Evolutionary conservation across 2,329 filamentous ascomycete genomes (phyloP), one percentile per base, ranked within the genome.

Genomic region (Phaeomoniella chlamydospora): DNA sequence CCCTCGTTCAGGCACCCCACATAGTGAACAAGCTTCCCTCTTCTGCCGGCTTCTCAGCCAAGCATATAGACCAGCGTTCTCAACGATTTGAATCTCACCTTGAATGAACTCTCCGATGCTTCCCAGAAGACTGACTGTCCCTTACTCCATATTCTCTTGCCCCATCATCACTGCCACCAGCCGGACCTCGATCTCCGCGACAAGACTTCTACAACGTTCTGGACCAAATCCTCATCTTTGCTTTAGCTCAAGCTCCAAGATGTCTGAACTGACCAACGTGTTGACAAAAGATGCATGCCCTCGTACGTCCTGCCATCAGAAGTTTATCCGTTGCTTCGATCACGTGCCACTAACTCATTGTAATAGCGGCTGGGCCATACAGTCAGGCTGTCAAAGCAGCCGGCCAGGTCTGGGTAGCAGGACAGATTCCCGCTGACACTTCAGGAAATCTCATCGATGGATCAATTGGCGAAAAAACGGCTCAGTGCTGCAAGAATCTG

Each of bases 401-500:
- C 43, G 71, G 72, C 43, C 65, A 77, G 44, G 69, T 85, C 57
- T 85, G 74, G 58, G 70, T 79, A 51, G 82, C 78, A 1, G 80
- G 80, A 45, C 74, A 83, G 59, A 87, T 93, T 53, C 85, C 84
- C 43, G 73, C 74, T 44, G 74, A 80, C 54, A 61, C 67, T 31
- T 57, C 58, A 4, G 72, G 70, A 42, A 67, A 72, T 44, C 62
- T 81, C 37, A 64, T 80, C 43, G 62, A 72, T 32, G 78, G 77
- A 35, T 70, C 64, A 51, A 72, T 84, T 46, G 68, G 72, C 38
- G 70, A 86, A 48, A 73, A 79, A 57, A 83, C 80, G 48, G 71
- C 72, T 45, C 70, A 71, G 49, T 80, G 74, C 66, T 78, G 78
- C 61, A 68, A 80, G 60, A 93, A 92, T 62, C 72, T 94, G 52